Evolutionary conservation across 2,329 filamentous ascomycete species (phyloP).

Genomic region (Epichloe festucae): DNA sequence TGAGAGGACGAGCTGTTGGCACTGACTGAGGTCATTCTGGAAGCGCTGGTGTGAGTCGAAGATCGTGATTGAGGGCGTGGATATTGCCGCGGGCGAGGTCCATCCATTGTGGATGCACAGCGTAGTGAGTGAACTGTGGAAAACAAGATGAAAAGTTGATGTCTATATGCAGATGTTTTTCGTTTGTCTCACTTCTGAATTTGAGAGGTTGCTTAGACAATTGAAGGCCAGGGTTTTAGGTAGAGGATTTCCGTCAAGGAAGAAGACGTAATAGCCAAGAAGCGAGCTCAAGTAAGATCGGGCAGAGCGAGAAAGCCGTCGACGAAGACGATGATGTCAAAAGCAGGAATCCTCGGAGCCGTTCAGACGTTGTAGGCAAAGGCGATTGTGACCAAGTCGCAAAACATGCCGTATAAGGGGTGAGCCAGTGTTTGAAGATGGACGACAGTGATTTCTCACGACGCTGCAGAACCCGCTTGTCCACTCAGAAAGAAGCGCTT

Average conservation of each 20-base stretch:
- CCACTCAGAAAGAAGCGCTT: not conserved
- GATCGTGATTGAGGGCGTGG: constrained; percentile 33
- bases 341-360: not conserved
- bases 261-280: not conserved
- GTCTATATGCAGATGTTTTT: not conserved
- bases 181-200: not conserved
- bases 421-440: not conserved
- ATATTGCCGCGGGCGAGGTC: constrained; percentile 17
- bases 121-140: not conserved
- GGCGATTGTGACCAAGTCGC: not conserved
- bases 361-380: not conserved
- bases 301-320: not conserved
- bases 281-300: not conserved
- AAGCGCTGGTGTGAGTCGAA: constrained; percentile 30
- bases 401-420: not conserved
- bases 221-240: not conserved
- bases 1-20: constrained; percentile 30
- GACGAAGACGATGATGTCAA: not conserved
- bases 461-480: not conserved
- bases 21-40: constrained; percentile 27
- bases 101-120: constrained; percentile 17
- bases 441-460: not conserved
- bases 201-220: not conserved
- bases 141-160: not conserved
- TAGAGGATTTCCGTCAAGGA: not conserved